Evolutionary conservation across 129 eudicot genomes (phyloP), one percentile per base, ranked within the genome.

Genomic region (Solidago caesia): DNA sequence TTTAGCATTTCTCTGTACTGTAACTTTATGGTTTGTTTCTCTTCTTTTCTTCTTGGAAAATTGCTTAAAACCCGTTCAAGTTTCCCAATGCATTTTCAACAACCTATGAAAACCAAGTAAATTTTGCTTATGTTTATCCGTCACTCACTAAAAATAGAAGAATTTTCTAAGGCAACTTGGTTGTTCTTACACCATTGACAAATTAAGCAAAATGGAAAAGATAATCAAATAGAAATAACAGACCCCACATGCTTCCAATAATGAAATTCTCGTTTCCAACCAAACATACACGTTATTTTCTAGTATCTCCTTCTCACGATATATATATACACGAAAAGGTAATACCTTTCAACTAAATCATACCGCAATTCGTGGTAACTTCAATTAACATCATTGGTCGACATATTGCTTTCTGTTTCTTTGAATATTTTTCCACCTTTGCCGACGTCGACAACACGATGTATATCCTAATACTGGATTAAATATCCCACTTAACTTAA

Each of bases 371-470:
- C 75, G 51, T n/a, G 70, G 70, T 12, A n/a, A 44, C n/a, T 42
- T 21, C 21, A 21, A 21, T 21, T 53, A 64, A 13, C 60, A 16
- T 47, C 15, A 52, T 70, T 39, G 14, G 75, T 53, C 53, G 64
- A 41, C 64, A 15, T 70, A 33, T 70, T 53, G 29, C 63, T 33
- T 3, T 42, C 0, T 52, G 39, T n/a, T 29, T 29, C 47, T 45
- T 33, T 70, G n/a, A 51, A 69, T 69, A 27, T 16, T 55, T 71
- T 41, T 71, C 65, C 52, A 71, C 52, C 41, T 55, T 55, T 56
- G 67, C 75, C 75, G 75, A 71, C 75, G 39, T 33, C 39, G 2
- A 33, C 39, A 33, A 33, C 39, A 33, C 39, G 39, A 33, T 33
- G 39, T 33, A 33, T 33, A 33, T 33, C 39, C 39, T 33, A 33